Evolutionary conservation across 345 rosid species (phyloP), one percentile per base, ranked within the genome.

Genomic region (Camelina sativa): DNA sequence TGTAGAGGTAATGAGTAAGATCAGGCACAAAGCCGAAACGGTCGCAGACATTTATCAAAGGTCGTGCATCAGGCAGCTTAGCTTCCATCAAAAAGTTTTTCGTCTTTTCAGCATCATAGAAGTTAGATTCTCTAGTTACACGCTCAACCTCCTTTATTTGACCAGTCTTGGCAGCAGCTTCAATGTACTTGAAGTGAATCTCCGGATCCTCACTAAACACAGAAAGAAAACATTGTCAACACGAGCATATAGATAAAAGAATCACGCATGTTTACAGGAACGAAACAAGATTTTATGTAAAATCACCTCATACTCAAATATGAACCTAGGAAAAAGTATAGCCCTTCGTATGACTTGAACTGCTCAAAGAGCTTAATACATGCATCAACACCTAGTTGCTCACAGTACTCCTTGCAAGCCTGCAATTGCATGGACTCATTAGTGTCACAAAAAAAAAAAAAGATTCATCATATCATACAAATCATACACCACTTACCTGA

Each of bases 81-180:
- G 96, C 94, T 85, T 96, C 98, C 99, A 92, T 96, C 75, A 96
- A 78, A 76, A 96, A 96, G 85, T 92, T 96, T 81, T 92, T 96
- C 1, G 97, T 86, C 89, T 96, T 96, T 80, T 92, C 97, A 65
- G 99, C 85, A 66, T 96, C 98, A 79, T 92, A 96, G 73, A 91
- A 92, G 65, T 89, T 92, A 16, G 99, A 92, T 72, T 96, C 99
- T 75, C 99, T 89, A 47, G 98, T 92, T 65, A 96, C 99, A 13
- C 98, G 99, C 84, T 96, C 99, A 73, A 96, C 99, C 86, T 96
- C 99, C 82, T 96, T 96, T 80, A 96, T 86, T 75, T 96, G 91
- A 55, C 96, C 86, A 57, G 97, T 96, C 82, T 91, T 96, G 19
- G 99, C 97, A 68, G 98, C 98, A 13, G 99, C 92, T 79, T 96